phyloP scores from a whole-genome alignment of 1,284 basidiomycete species.

The Ganoderma meredithae region DNA sequence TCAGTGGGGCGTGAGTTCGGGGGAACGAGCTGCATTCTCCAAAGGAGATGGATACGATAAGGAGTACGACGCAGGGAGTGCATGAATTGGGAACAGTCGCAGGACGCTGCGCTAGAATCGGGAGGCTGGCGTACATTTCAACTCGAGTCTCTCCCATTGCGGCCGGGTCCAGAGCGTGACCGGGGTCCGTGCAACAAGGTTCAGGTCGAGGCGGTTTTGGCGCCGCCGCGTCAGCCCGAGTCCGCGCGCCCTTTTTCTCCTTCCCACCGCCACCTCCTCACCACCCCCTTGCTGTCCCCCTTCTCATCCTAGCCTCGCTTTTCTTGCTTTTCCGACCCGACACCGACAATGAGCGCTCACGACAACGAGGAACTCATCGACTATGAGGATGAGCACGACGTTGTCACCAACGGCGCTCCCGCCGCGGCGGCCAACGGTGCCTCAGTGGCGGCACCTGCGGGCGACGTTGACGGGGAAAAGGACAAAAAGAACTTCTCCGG shows the following conservation, averaged over 20 bases:
- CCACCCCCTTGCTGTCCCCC: constrained; percentile 29
- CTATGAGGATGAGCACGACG: constrained; percentile 95
- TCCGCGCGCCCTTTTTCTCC: constrained; percentile 41
- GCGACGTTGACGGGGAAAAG: constrained; percentile 75
- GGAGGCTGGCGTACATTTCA: not conserved
- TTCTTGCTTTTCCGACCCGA: constrained; percentile 35
- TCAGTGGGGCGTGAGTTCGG: not conserved
- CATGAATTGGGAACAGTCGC: constrained; percentile 6
- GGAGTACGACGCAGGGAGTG: not conserved
- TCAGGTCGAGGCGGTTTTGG: constrained; percentile 35
- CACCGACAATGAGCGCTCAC: constrained; percentile 66
- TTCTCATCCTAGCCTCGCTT: constrained; percentile 33
- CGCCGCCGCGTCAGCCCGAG: constrained; percentile 36
- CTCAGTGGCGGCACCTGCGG: constrained; percentile 53
- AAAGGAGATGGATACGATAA: not conserved
- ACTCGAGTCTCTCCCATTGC: not conserved
- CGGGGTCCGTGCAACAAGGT: constrained; percentile 35
- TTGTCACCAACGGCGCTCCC: constrained; percentile 69
- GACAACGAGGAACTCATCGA: constrained; percentile 90
- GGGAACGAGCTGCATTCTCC: not conserved
- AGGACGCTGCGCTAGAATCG: not conserved
- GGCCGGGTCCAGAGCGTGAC: constrained; percentile 21
- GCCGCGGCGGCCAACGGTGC: constrained; percentile 58
- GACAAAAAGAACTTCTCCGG: constrained; percentile 98
- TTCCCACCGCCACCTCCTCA: constrained; percentile 44